Conservation (phyloP, 2,329 filamentous ascomycete species). For the Colletotrichum simmondsii region DNA sequence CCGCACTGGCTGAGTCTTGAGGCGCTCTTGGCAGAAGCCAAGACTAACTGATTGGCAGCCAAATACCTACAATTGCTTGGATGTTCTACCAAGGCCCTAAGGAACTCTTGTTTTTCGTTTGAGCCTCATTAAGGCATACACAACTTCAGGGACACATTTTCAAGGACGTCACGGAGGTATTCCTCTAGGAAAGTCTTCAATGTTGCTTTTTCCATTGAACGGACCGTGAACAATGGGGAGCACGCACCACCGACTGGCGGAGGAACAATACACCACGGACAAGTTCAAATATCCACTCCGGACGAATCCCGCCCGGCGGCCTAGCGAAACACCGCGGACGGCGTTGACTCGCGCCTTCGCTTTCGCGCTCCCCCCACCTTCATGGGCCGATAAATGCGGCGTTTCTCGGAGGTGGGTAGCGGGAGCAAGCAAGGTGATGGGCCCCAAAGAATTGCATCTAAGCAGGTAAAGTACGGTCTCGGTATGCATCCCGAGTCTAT, state of each 20-base stretch:
- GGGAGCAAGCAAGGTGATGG: neutral
- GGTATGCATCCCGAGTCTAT: neutral
- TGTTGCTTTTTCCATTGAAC: no score
- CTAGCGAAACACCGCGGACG: slow-evolving; percentile 26
- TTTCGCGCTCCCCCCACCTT: slow-evolving; percentile 5
- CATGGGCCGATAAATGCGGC: slow-evolving; percentile 8
- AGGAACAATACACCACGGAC: slow-evolving; percentile 20
- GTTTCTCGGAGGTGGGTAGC: neutral
- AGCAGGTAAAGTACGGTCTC: neutral
- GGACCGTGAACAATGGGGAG: no score
- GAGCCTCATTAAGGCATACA: neutral
- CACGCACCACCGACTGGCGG: neutral
- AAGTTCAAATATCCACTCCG: neutral
- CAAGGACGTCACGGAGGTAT: neutral
- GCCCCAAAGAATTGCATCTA: neutral
- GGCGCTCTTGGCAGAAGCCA: neutral
- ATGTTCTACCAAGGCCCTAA: neutral
- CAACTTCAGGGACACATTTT: neutral
- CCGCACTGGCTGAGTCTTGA: neutral
- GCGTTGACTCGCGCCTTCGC: slow-evolving; percentile 14
- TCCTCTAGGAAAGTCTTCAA: neutral
- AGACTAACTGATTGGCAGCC: neutral
- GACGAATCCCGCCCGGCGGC: neutral
- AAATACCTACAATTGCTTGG: neutral
- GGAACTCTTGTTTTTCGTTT: neutral